phyloP scores from a whole-genome alignment of 352 stramenopile genomes.

The Pythium myriotylum region DNA sequence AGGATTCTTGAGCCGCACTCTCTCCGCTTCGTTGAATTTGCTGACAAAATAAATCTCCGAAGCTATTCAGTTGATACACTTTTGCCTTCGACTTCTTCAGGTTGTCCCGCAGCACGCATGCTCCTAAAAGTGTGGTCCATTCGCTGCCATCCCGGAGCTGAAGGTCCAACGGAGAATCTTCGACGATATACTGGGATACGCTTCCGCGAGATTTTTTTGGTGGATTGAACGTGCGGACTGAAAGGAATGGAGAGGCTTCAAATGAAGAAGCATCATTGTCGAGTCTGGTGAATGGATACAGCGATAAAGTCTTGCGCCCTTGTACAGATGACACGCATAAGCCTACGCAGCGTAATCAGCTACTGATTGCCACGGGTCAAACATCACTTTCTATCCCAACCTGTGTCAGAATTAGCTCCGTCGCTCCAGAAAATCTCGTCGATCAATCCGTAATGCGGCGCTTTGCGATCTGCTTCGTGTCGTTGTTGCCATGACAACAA shows the following conservation, averaged over 20 bases:
- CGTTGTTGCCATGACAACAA: conserved; percentile 65
- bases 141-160: conserved; percentile 62
- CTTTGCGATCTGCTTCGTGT: conserved; percentile 11
- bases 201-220: neutral
- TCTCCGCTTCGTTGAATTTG: conserved; percentile 38
- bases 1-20: conserved; percentile 41
- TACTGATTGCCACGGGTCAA: neutral
- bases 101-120: conserved; percentile 39
- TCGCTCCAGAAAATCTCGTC: conserved; percentile 17
- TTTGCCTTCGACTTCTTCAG: conserved; percentile 20
- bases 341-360: conserved; percentile 5
- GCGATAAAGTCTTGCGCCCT: conserved; percentile 21
- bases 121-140: conserved; percentile 51
- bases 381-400: conserved; percentile 7
- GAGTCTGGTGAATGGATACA: conserved; percentile 20
- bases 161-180: conserved; percentile 62
- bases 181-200: conserved; percentile 54
- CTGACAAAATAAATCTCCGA: conserved; percentile 71
- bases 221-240: conserved; percentile 43
- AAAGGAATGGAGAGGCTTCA: conserved; percentile 22
- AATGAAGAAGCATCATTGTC: neutral
- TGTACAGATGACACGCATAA: conserved; percentile 18
- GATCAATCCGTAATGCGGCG: conserved; percentile 17
- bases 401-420: neutral
- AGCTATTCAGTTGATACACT: conserved; percentile 65